phyloP scores from a whole-genome alignment of 352 stramenopile species.

The Pythium graminicola region DNA sequence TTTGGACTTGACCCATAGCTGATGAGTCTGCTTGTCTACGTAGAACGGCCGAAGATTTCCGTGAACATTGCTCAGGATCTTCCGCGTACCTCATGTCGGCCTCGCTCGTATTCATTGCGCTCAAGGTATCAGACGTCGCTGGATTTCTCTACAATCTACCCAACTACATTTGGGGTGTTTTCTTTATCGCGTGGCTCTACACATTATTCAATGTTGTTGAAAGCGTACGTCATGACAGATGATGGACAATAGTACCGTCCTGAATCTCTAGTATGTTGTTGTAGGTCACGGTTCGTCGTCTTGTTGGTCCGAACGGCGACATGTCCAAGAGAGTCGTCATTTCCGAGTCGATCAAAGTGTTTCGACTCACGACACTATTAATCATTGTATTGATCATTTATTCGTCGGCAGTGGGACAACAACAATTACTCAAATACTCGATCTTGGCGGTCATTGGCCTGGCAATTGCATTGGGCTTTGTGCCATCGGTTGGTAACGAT shows the following conservation, averaged over 20 bases:
- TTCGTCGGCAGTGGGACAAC: conserved; percentile 65
- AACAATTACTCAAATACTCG: conserved; percentile 74
- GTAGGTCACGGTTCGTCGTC: conserved; percentile 66
- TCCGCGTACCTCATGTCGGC: conserved; percentile 83
- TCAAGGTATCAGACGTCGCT: conserved; percentile 43
- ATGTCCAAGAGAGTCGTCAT: conserved; percentile 86
- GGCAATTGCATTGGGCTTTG: conserved; percentile 79
- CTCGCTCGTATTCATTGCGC: conserved; percentile 59
- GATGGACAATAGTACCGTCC: too few relatives aligned
- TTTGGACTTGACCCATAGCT: conserved; percentile 1
- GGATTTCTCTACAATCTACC: conserved; percentile 72
- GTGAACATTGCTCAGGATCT: conserved; percentile 61
- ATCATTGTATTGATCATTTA: conserved; percentile 85
- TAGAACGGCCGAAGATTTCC: conserved; percentile 80
- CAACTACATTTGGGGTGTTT: conserved; percentile 83
- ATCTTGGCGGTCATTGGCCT: conserved; percentile 77
- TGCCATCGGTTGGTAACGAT: conserved; percentile 58
- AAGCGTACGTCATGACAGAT: conserved; percentile 55
- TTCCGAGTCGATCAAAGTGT: conserved; percentile 85
- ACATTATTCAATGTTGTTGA: conserved; percentile 86
- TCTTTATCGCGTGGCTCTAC: conserved; percentile 87
- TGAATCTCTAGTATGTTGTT: conserved; percentile 8
- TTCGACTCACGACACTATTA: conserved; percentile 65
- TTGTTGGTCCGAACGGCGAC: conserved; percentile 74
- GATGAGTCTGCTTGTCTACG: too few relatives aligned